Base-by-base conservation (phyloP, 2,329 filamentous ascomycete genomes). In the Sporothrix luriei region DNA sequence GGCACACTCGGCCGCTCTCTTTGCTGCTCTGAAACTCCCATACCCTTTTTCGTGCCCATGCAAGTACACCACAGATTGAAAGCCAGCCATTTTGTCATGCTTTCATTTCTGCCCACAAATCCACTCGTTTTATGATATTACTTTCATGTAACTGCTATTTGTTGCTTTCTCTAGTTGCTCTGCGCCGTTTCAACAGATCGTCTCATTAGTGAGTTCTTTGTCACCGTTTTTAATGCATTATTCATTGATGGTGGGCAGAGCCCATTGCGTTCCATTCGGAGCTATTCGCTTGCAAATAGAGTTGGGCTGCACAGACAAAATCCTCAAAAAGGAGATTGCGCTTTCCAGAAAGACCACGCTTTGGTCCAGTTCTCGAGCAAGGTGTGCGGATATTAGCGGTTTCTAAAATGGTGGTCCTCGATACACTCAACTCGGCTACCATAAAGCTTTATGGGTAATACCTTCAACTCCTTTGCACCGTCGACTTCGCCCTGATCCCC, bases 241-340 rank as follows among this genome's bases (percentile, higher is more conserved):
- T 46, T 26, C 48, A 29, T 10, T 24, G 38, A n/a, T 33, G 29
- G 46, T 40, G 29, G 5, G 2, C 62, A 52, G 19, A 26, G 61
- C 26, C 62, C 46, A 65, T 26, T 52, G 62, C 43, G 43, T 51
- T 66, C 46, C 62, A 66, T 66, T 66, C 43, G 61, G 40, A 49
- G 26, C 43, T 62, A 62, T 62, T 62, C 14, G 40, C 38, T 19
- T 26, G 43, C 40, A 64, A 49, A 64, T 26, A 66, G 33, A 48
- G 65, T 67, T 67, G 65, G 64, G 65, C 65, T 48, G 51, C 61
- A 69, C 59, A 38, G 51, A 64, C 59, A 69, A 57, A 64, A 16
- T 54, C 11, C 21, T 9, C 7, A 16, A 29, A 57, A 69, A 57
- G 26, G 49, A 69, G 49, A 69, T 66, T 48, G 38, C 65, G 21